Conservation (phyloP, 2,329 filamentous ascomycete species). For the Nothophaeocryptopus gaeumannii region DNA sequence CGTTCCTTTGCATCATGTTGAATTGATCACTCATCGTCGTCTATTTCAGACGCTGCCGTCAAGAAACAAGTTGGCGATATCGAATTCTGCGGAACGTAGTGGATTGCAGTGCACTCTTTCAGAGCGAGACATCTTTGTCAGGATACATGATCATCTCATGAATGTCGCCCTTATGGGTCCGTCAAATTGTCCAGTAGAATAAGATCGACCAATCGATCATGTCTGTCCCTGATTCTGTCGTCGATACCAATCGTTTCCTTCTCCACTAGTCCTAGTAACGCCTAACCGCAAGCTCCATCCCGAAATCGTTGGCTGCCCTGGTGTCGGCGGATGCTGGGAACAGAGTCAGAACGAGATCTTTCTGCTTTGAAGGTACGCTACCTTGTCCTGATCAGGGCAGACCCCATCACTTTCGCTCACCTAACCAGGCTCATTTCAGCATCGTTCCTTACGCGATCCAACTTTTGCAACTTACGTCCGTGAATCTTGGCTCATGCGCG, state of each 20-base stretch:
- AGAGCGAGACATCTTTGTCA: too few relatives aligned
- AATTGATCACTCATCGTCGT: too few relatives aligned
- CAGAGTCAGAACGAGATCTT: not conserved
- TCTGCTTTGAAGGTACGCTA: not conserved
- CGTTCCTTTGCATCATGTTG: too few relatives aligned
- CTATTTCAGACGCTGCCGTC: too few relatives aligned
- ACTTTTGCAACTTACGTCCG: conserved; percentile 4
- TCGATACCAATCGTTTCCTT: conserved; percentile 20
- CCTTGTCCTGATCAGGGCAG: conserved; percentile 20
- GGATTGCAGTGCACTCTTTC: too few relatives aligned
- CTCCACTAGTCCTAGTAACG: conserved; percentile 16
- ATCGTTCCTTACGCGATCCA: too few relatives aligned
- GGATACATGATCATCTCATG: too few relatives aligned
- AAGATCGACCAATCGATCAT: not conserved
- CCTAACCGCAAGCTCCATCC: conserved; percentile 11
- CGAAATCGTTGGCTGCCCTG: conserved; percentile 14
- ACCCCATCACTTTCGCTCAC: not conserved
- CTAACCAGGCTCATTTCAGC: too few relatives aligned
- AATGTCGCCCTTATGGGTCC: too few relatives aligned
- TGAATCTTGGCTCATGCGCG: conserved; percentile 19
- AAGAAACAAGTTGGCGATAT: too few relatives aligned
- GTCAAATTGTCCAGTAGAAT: too few relatives aligned
- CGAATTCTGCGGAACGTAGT: too few relatives aligned
- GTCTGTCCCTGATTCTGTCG: conserved; percentile 19
- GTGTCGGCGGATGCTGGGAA: conserved; percentile 14